phyloP scores from a whole-genome alignment of 257 asterid genomes.

The Solanum stenotomum region DNA sequence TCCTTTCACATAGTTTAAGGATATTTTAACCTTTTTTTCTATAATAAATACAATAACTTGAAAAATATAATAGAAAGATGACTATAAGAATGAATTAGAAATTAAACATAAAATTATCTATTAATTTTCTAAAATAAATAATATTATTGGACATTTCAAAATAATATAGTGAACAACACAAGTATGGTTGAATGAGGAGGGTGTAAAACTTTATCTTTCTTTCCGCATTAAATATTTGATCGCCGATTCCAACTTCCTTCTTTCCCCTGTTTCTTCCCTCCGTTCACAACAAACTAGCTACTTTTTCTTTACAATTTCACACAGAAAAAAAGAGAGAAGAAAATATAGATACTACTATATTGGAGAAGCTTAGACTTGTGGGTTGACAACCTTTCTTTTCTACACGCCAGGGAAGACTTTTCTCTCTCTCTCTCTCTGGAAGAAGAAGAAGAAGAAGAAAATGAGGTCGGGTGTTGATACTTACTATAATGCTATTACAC shows the following conservation, averaged over 20 bases:
- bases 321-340: background rate
- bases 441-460: background rate
- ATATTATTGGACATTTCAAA: too few species aligned
- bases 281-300: constrained; percentile 6
- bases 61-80: too few species aligned
- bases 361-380: constrained; percentile 13
- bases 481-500: background rate
- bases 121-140: too few species aligned
- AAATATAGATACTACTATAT: background rate
- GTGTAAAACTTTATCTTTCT: background rate
- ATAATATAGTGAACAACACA: too few species aligned
- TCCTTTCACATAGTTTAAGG: too few species aligned
- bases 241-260: background rate
- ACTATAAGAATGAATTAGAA: too few species aligned
- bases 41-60: too few species aligned
- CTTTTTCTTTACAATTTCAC: background rate
- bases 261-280: background rate
- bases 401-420: constrained; percentile 34
- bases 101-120: too few species aligned
- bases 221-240: background rate
- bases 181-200: too few species aligned
- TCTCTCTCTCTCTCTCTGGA: background rate
- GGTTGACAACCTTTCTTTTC: constrained; percentile 17
- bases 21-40: too few species aligned
- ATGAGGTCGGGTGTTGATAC: constrained; percentile 1